Evolutionary conservation across 306 rosid genomes (phyloP), one percentile per base, ranked within the genome.

Genomic region (Cicer cuneatum): DNA sequence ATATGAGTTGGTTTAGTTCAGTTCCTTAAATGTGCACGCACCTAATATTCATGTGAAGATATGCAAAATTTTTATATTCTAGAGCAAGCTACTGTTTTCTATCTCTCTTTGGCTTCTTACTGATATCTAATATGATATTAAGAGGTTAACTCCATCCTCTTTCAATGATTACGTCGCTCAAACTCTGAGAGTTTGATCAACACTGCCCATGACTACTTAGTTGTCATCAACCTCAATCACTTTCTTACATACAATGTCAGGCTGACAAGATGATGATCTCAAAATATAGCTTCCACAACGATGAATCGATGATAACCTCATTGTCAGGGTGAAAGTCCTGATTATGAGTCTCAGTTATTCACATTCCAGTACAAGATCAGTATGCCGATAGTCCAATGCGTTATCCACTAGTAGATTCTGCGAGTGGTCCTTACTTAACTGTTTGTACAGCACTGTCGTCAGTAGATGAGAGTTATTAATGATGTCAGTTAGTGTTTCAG

Each of bases 1-100:
- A 63, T 18, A 63, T 16, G 39, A 66, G 54, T 66, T 66, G 45
- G 69, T 64, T 40, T 35, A 60, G 18, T 29, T 57, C 40, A 9
- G 38, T 56, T 13, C 35, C 35, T 6, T 8, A 4, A 1, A 6
- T 24, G 38, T 24, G 38, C 57, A 14, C 57, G 10, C 10, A 6
- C 2, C 18, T 1, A 48, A 13, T 13, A 16, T 48, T 48, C 53
- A 48, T 48, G 18, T n/a, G 18, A 13, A 48, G 18, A n/a, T 48
- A 48, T n/a, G 19, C 18, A 29, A 5, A 29, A 29, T 29, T 29
- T 29, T 29, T 48, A 13, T 48, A 48, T 48, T 48, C 53, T 48
- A 48, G 53, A 48, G 18, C 18, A 48, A 48, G 53, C 8, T 48
- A 3, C 51, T 45, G 51, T 10, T 45, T 10, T 45, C 15, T 45